Conservation (phyloP, 805 yeast species). For the Candida peoriensis region DNA sequence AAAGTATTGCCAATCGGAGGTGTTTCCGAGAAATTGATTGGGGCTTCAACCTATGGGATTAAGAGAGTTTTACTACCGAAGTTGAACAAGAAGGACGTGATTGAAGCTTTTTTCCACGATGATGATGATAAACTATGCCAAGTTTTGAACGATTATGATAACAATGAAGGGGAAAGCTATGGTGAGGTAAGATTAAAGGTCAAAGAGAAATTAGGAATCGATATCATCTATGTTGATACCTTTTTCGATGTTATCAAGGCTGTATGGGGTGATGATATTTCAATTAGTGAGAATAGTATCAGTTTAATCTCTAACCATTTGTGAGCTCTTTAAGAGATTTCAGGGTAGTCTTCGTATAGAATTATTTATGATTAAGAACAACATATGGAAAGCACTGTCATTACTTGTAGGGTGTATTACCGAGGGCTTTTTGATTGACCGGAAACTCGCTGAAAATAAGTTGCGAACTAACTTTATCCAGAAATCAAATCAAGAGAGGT, state of each 20-base stretch:
- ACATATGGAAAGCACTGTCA: too few relatives aligned
- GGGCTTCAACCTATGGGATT: constrained; percentile 71
- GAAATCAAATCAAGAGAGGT: too few relatives aligned
- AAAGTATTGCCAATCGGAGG: constrained; percentile 81
- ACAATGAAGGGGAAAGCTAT: constrained; percentile 12
- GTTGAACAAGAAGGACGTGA: constrained; percentile 61
- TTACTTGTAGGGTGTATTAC: too few relatives aligned
- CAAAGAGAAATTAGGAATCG: constrained; percentile 49
- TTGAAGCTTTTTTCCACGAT: constrained; percentile 18
- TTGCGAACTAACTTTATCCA: too few relatives aligned
- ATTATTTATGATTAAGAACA: too few relatives aligned
- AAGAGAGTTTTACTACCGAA: constrained; percentile 64
- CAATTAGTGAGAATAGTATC: constrained; percentile 1
- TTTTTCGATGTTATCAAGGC: constrained; percentile 69
- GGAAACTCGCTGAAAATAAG: too few relatives aligned
- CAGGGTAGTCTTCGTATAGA: too few relatives aligned
- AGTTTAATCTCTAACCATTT: constrained; percentile 5
- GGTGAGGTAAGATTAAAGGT: constrained; percentile 48
- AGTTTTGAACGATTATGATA: constrained; percentile 14
- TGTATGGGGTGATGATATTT: constrained; percentile 59
- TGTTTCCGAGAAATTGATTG: constrained; percentile 67
- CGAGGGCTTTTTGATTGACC: too few relatives aligned
- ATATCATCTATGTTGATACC: constrained; percentile 62
- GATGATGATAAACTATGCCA: constrained; percentile 21
- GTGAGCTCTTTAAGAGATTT: too few relatives aligned